Evolutionary conservation across 2,329 filamentous ascomycete species (phyloP).

Genomic region (Claviceps humidiphila): DNA sequence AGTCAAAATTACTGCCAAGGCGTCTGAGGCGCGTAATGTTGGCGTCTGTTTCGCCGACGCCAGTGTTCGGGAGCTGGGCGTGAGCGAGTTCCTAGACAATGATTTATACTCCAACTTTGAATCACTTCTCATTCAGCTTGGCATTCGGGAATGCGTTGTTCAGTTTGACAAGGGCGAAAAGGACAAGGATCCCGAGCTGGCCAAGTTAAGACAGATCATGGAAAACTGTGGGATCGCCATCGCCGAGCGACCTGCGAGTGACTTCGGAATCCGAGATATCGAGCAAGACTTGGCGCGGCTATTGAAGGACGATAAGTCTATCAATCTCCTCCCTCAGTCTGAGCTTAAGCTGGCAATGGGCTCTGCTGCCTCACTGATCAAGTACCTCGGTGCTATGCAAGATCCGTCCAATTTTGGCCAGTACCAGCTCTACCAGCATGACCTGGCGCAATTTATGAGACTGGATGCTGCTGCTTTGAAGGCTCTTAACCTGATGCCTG

Average conservation of each 20-base stretch:
- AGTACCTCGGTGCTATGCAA: slow-evolving; percentile 81
- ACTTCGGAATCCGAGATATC: slow-evolving; percentile 84
- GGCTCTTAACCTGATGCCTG: slow-evolving; percentile 93
- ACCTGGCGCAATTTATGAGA: slow-evolving; percentile 96
- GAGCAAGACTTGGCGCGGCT: slow-evolving; percentile 86
- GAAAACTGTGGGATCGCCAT: slow-evolving; percentile 87
- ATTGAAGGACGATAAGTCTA: slow-evolving; percentile 72
- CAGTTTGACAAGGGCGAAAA: slow-evolving; percentile 67
- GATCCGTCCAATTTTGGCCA: slow-evolving; percentile 94
- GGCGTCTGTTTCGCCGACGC: slow-evolving; percentile 98
- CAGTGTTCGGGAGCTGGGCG: slow-evolving; percentile 84
- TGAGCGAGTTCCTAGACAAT: slow-evolving; percentile 98
- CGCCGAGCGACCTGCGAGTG: slow-evolving; percentile 59
- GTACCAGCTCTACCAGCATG: slow-evolving; percentile 94
- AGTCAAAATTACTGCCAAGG: slow-evolving; percentile 84
- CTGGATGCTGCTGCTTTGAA: slow-evolving; percentile 88
- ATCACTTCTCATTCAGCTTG: slow-evolving; percentile 87
- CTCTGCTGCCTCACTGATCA: slow-evolving; percentile 83
- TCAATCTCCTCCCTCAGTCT: slow-evolving; percentile 69
- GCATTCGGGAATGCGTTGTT: slow-evolving; percentile 87
- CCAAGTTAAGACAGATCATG: slow-evolving; percentile 77
- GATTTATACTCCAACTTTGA: slow-evolving; percentile 98
- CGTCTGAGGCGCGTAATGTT: slow-evolving; percentile 69
- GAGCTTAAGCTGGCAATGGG: slow-evolving; percentile 95
- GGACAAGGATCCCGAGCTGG: slow-evolving; percentile 75